These are phyloP conservation scores for Maudiozyma saulgeensis DNA, from an alignment of 805 yeast species.

Conservation along the genomic window DNA sequence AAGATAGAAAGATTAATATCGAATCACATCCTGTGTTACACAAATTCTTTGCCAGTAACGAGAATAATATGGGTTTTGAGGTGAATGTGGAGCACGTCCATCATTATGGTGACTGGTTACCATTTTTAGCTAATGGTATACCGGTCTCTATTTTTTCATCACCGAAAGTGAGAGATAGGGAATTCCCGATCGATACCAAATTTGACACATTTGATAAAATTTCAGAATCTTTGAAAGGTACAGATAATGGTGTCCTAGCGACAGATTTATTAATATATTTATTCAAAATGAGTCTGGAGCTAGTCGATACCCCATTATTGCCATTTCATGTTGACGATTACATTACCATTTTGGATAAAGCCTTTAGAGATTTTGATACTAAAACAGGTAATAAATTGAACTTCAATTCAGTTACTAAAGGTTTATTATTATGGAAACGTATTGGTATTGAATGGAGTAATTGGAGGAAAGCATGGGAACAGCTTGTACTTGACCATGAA, in stretches of 20 bases:
- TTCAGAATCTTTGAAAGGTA: slow-evolving; percentile 30
- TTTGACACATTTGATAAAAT: slow-evolving; percentile 56
- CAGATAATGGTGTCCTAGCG: slow-evolving; percentile 46
- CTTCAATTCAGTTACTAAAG: slow-evolving; percentile 22
- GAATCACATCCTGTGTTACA: slow-evolving; percentile 59
- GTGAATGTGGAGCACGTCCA: slow-evolving; percentile 14
- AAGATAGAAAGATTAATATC: slow-evolving; percentile 44
- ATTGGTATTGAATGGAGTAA: slow-evolving; percentile 40
- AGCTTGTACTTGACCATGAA: slow-evolving; percentile 37
- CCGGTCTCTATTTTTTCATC: slow-evolving; percentile 25
- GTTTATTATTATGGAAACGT: slow-evolving; percentile 33
- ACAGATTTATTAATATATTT: slow-evolving; percentile 46
- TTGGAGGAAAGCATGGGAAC: slow-evolving; percentile 59
- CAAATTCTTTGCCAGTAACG: slow-evolving; percentile 34
- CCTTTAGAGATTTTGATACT: slow-evolving; percentile 36
- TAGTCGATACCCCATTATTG: slow-evolving; percentile 68
- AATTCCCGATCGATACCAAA: slow-evolving; percentile 57
- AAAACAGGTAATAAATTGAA: slow-evolving; percentile 20
- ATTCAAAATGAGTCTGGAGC: slow-evolving; percentile 42
- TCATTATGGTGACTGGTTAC: slow-evolving; percentile 51
- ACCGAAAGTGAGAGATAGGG: slow-evolving; percentile 9
- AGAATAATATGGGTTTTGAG: slow-evolving; percentile 18
- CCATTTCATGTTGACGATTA: slow-evolving; percentile 53
- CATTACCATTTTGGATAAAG: slow-evolving; percentile 35
- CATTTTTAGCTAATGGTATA: slow-evolving; percentile 57